phyloP scores from a whole-genome alignment of 768 basidiomycete genomes.

The Leucocoprinus leucothites region DNA sequence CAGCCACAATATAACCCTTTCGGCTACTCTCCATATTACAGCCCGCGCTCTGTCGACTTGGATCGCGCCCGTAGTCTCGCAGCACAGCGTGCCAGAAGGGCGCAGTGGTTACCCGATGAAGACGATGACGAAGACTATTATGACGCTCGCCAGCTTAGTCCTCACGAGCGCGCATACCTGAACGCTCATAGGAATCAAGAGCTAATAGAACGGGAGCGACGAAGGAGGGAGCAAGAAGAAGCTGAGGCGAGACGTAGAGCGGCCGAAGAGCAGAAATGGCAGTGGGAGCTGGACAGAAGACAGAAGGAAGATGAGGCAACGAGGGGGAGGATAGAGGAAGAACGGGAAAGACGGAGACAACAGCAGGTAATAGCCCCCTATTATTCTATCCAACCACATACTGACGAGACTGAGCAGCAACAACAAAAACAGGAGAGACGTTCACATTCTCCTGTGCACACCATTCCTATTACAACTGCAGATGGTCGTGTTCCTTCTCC shows the following conservation, averaged over 20 bases:
- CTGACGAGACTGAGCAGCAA: not conserved
- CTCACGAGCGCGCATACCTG: conserved; percentile 31
- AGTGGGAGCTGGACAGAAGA: conserved; percentile 16
- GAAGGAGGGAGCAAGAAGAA: conserved; percentile 19
- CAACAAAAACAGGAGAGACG: no score
- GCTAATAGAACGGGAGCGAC: conserved; percentile 19
- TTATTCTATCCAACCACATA: no score
- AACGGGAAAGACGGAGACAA: conserved; percentile 19
- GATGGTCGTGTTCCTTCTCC: not conserved
- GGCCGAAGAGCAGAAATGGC: conserved; percentile 16
- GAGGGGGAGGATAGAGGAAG: conserved; percentile 17
- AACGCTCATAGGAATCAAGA: conserved; percentile 28
- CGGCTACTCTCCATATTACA: conserved; percentile 21
- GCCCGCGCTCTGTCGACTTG: conserved; percentile 11
- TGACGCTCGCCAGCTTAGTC: conserved; percentile 21
- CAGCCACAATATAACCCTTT: no score
- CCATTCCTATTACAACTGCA: not conserved
- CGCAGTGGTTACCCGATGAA: conserved; percentile 40
- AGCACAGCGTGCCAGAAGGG: conserved; percentile 31
- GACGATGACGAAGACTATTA: conserved; percentile 28
- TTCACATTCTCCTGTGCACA: not conserved
- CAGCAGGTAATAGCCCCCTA: not conserved
- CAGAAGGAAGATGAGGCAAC: conserved; percentile 20
- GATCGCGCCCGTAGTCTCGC: conserved; percentile 27
- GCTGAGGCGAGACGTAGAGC: conserved; percentile 18